Percentiles rank a stretch among this genome's conserved stretches.
Evolutionary conservation across 257 asterid species (phyloP).

Genomic region (Petunia secreta): DNA sequence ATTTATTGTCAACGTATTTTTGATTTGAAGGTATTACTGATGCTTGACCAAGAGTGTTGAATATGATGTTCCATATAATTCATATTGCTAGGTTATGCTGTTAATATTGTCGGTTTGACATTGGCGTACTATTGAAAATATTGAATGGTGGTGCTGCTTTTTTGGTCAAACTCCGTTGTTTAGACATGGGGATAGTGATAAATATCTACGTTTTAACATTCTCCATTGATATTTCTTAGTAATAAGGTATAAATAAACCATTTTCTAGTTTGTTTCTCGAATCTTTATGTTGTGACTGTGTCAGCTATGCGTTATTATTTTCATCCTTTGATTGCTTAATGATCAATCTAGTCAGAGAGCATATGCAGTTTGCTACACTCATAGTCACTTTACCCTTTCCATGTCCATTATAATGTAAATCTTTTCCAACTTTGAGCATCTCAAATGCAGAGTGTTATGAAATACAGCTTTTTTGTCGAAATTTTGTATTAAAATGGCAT

Average conservation of each 20-base stretch:
- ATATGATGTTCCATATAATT: constrained; percentile 7
- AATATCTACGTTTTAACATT: too few relatives aligned
- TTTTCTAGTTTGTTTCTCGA: too few relatives aligned
- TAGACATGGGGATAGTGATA: not conserved
- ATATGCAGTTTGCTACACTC: too few relatives aligned
- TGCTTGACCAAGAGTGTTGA: not conserved
- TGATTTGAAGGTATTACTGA: not conserved
- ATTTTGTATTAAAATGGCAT: not conserved
- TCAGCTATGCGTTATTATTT: too few relatives aligned
- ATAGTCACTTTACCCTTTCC: too few relatives aligned
- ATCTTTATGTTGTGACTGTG: too few relatives aligned
- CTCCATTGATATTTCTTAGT: too few relatives aligned
- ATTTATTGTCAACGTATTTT: not conserved
- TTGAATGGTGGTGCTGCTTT: not conserved
- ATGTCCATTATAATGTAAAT: not conserved
- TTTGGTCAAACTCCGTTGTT: not conserved
- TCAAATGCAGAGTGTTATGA: not conserved
- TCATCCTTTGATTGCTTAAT: too few relatives aligned
- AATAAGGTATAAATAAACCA: too few relatives aligned
- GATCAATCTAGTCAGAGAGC: too few relatives aligned
- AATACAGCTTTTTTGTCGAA: not conserved
- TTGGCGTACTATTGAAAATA: constrained; percentile 3
- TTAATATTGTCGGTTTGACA: constrained; percentile 27
- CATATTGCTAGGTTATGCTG: constrained; percentile 1
- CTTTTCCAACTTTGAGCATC: not conserved